Evolutionary conservation across 2,329 filamentous ascomycete species (phyloP), one percentile per base, ranked within the genome.

Genomic region (Sarocladium kiliense): DNA sequence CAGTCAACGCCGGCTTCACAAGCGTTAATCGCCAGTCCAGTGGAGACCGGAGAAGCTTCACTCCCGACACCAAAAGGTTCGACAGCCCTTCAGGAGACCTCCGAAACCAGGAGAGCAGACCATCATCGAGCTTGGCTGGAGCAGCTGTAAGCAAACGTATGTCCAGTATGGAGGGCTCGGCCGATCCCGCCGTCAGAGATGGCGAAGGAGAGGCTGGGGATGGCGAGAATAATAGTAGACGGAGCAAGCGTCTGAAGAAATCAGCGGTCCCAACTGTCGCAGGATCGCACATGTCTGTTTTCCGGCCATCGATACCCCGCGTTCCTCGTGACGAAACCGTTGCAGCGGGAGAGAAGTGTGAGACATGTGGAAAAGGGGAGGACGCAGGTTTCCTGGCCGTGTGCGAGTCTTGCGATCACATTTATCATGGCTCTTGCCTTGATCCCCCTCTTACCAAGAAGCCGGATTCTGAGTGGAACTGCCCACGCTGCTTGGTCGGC

Each of bases 261-360:
- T 65, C 84, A 71, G 76, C 78, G 42, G 81, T 86, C 34, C 91
- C 93, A 42, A 96, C 90, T 32, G 91, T 99, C 62, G 91, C 91
- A 60, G 94, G 94, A 55, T 97, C 93, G 54, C 91, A 97, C 73
- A 97, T 97, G 91, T 94, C 90, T 58, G 84, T 93, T 65, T 91
- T 96, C 66, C 89, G 93, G 54, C 90, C 93, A 56, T 86, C 88
- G 25, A 86, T 86, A 16, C 89, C 87, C 18, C 81, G 84, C 59
- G 77, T 85, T 57, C 77, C 79, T 19, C 76, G 81, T 55, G 82
- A 84, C 56, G 80, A 84, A 56, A 60, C 69, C 23, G 62, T 68
- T 10, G 62, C 66, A n/a, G 64, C 74, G 7, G 75, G 73, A 53
- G 79, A 82, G 84, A 88, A 86, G 70, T 99, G 94, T 66, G 91